phyloP scores from a whole-genome alignment of 768 basidiomycete genomes.

The Myochromella boudieri region DNA sequence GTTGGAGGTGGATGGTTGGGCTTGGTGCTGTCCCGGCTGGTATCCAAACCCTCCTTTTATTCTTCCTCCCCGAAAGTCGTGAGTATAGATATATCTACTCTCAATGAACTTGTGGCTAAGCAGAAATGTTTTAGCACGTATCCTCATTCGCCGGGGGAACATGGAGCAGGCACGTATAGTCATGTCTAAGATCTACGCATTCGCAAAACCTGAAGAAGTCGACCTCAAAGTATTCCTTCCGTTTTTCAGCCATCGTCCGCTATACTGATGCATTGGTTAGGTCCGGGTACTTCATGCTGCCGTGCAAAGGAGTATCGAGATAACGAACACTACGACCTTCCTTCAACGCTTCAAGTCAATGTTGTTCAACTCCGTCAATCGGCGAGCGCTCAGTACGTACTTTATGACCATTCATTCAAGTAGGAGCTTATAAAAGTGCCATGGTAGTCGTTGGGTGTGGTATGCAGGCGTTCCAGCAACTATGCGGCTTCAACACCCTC shows the following conservation, averaged over 20 bases:
- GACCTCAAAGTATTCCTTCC: slow-evolving; percentile 52
- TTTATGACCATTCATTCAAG: neutral
- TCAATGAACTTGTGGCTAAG: neutral
- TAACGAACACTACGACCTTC: slow-evolving; percentile 62
- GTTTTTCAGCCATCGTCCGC: neutral
- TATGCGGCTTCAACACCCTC: slow-evolving; percentile 83
- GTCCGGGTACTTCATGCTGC: slow-evolving; percentile 58
- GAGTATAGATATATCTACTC: slow-evolving; percentile 24
- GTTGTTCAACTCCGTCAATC: slow-evolving; percentile 54
- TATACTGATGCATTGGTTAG: slow-evolving; percentile 25
- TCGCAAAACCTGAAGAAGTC: slow-evolving; percentile 62
- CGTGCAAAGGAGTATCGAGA: slow-evolving; percentile 61
- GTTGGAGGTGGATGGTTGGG: slow-evolving; percentile 88
- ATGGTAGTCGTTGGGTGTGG: slow-evolving; percentile 69
- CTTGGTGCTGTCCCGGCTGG: slow-evolving; percentile 69
- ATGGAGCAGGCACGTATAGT: slow-evolving; percentile 50
- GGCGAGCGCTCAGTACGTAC: slow-evolving; percentile 64
- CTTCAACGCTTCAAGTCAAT: slow-evolving; percentile 54
- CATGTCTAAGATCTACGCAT: slow-evolving; percentile 67
- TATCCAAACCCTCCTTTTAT: slow-evolving; percentile 57
- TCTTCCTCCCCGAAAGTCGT: slow-evolving; percentile 81
- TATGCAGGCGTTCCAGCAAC: slow-evolving; percentile 81
- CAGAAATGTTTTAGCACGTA: slow-evolving; percentile 37
- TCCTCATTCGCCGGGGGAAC: slow-evolving; percentile 59
- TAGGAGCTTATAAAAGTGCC: neutral